phyloP scores from a whole-genome alignment of 2,329 filamentous ascomycete genomes.

The Aspergillus vadensis region DNA sequence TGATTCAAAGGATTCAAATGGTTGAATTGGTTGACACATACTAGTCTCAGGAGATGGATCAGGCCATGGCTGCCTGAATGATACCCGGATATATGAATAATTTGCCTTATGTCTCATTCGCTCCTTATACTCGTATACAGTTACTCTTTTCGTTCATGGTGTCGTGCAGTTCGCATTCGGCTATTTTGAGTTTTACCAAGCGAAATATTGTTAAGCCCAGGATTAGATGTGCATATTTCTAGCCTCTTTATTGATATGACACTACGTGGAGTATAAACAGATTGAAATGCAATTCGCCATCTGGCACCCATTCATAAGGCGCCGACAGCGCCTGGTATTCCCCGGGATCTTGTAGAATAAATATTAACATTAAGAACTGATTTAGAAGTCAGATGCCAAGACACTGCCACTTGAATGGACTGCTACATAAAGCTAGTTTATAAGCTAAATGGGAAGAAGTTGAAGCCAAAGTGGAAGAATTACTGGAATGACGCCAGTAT shows the following conservation, averaged over 20 bases:
- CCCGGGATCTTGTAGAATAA: no score
- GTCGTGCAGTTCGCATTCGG: background rate
- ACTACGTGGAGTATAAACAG: background rate
- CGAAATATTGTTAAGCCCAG: background rate
- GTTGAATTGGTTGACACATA: background rate
- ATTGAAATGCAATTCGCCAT: background rate
- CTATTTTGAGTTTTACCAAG: background rate
- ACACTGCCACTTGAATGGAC: no score
- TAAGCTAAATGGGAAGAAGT: background rate
- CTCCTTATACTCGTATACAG: background rate
- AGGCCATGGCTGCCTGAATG: constrained; percentile 15
- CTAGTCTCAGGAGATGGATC: constrained; percentile 13
- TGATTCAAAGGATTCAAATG: background rate
- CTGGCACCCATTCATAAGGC: background rate
- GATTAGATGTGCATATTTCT: background rate
- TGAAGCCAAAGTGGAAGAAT: background rate
- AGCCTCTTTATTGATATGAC: background rate
- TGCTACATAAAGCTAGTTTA: no score
- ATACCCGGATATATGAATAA: constrained; percentile 23
- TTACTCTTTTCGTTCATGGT: background rate
- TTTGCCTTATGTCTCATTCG: background rate
- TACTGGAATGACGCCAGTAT: background rate
- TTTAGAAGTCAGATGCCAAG: no score
- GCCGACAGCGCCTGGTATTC: background rate
- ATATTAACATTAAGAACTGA: no score